These are phyloP conservation scores for Pyricularia sp. DNA, from an alignment of 2,329 filamentous ascomycete genomes.

Conservation along the genomic window DNA sequence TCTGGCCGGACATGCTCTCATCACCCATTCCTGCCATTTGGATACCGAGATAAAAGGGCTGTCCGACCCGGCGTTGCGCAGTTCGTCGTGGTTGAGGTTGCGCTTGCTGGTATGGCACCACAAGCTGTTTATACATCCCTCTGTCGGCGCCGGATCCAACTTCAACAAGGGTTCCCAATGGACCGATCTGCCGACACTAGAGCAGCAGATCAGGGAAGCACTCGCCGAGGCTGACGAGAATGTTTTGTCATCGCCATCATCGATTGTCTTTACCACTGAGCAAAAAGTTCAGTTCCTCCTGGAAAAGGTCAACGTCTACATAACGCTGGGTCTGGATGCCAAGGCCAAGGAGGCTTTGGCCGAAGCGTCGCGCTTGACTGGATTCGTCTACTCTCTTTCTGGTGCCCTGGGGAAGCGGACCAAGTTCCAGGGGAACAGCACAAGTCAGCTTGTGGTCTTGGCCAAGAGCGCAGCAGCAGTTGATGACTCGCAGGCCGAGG, in stretches of 20 bases:
- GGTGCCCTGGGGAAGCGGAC: slow-evolving; percentile 79
- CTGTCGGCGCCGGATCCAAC: slow-evolving; percentile 36
- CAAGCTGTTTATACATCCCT: slow-evolving; percentile 45
- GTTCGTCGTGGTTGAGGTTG: slow-evolving; percentile 49
- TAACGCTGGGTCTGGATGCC: slow-evolving; percentile 68
- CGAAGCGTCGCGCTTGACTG: slow-evolving; percentile 50
- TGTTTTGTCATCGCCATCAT: not conserved
- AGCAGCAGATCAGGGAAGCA: slow-evolving; percentile 31
- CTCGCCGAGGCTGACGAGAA: slow-evolving; percentile 22
- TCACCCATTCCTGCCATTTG: not conserved
- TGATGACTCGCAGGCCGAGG: slow-evolving; percentile 11
- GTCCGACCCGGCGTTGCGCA: not conserved
- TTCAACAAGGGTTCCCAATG: slow-evolving; percentile 44
- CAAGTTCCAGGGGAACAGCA: slow-evolving; percentile 63
- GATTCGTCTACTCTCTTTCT: slow-evolving; percentile 70
- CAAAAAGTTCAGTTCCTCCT: slow-evolving; percentile 60
- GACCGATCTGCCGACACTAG: slow-evolving; percentile 45
- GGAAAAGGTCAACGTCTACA: slow-evolving; percentile 72
- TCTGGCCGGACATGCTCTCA: slow-evolving; percentile 46
- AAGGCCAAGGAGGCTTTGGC: slow-evolving; percentile 61
- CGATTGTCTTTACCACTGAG: slow-evolving; percentile 12
- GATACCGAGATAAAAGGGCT: not conserved
- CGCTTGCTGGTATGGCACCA: slow-evolving; percentile 60
- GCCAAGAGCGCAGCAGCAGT: slow-evolving; percentile 51
- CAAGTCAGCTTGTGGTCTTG: slow-evolving; percentile 81